Conservation (phyloP, 164 flowering plant species). For the grape (Vitis vinifera) region ASM3070453v1 NC_081805.1:4873501-4874000, state of each 20-base stretch:
- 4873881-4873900: no score
- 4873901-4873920: background rate
- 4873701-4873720: slow-evolving; percentile 86
- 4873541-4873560: no score
- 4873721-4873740: slow-evolving; percentile 84
- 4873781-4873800: slow-evolving; percentile 71
- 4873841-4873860: slow-evolving; percentile 84
- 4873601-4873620: background rate
- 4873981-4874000: background rate
- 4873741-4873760: slow-evolving; percentile 82
- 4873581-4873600: no score
- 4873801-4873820: slow-evolving; percentile 91
- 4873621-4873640: slow-evolving; percentile 34
- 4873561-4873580: no score
- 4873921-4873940: background rate
- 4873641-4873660: slow-evolving; percentile 81
- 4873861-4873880: slow-evolving; percentile 38
- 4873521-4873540: no score
- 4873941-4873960: background rate
- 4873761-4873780: slow-evolving; percentile 78
- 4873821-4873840: slow-evolving; percentile 86
- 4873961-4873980: background rate
- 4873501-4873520: no score
- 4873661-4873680: slow-evolving; percentile 59
- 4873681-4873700: slow-evolving; percentile 70